A percentile compares a stretch with the other conserved stretches of the same genome.
Evolutionary conservation across 2,329 filamentous ascomycete species (phyloP).

Genomic region (Trichothecium sympodiale): DNA sequence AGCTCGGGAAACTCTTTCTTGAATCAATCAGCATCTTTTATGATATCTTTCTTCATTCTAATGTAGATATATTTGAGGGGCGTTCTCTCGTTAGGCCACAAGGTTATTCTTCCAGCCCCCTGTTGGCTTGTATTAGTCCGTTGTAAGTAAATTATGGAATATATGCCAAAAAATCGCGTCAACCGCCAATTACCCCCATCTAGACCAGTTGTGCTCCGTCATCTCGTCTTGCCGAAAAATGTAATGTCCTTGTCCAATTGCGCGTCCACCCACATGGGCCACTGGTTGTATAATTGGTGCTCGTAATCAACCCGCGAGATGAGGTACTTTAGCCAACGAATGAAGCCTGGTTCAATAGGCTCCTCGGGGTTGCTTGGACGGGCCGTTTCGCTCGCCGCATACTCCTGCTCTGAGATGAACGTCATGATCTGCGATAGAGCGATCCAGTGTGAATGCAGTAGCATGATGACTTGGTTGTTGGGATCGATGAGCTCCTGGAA

Average conservation of each 20-base stretch:
- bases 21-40: too few species aligned
- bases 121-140: background rate
- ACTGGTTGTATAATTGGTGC: slow-evolving; percentile 35
- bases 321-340: slow-evolving; percentile 38
- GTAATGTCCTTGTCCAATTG: slow-evolving; percentile 32
- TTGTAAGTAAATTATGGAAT: background rate
- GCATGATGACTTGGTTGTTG: slow-evolving; percentile 30
- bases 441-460: slow-evolving; percentile 44
- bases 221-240: slow-evolving; percentile 29
- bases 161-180: background rate
- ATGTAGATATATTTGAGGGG: too few species aligned
- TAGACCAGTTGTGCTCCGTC: too few species aligned
- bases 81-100: too few species aligned
- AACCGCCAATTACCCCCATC: too few species aligned
- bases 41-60: too few species aligned
- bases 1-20: too few species aligned
- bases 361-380: slow-evolving; percentile 6
- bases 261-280: slow-evolving; percentile 43
- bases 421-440: slow-evolving; percentile 43
- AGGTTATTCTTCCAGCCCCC: slow-evolving; percentile 1
- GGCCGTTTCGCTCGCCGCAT: slow-evolving; percentile 17
- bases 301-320: slow-evolving; percentile 35
- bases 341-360: slow-evolving; percentile 29
- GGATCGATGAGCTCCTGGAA: slow-evolving; percentile 40
- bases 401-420: slow-evolving; percentile 32